Evolutionary conservation across 257 asterid genomes (phyloP).

Genomic region (Solanum rostratum): DNA sequence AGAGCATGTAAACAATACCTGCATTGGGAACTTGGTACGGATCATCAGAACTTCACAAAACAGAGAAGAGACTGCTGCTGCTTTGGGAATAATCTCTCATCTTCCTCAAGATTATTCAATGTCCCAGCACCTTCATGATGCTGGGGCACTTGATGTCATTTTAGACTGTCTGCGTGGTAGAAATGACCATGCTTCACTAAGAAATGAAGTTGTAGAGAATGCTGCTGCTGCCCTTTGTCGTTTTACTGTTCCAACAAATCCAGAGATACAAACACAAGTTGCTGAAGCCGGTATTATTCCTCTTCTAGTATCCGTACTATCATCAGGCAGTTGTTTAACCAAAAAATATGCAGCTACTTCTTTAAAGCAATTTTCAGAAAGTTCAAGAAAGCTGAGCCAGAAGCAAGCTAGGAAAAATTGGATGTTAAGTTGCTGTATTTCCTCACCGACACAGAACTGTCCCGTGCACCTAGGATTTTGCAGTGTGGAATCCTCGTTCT

Average conservation of each 20-base stretch:
- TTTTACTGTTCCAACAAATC: constrained; percentile 24
- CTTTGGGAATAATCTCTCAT: constrained; percentile 25
- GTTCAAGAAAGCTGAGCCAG: constrained; percentile 12
- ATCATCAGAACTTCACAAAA: constrained; percentile 19
- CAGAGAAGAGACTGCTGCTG: constrained; percentile 25
- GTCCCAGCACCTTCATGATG: constrained; percentile 13
- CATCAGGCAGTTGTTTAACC: constrained; percentile 11
- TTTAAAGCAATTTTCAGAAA: constrained; percentile 28
- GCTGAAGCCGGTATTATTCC: constrained; percentile 25
- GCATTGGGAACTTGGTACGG: constrained; percentile 11
- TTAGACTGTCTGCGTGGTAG: constrained; percentile 15
- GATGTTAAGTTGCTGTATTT: constrained; percentile 13
- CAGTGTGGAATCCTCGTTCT: constrained; percentile 24
- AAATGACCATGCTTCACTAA: constrained; percentile 9
- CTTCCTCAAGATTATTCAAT: constrained; percentile 18
- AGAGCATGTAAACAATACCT: constrained; percentile 22
- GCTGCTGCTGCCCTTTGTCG: constrained; percentile 28
- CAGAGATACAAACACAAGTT: constrained; percentile 19
- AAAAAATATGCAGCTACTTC: constrained; percentile 20
- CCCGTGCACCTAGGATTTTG: constrained; percentile 22
- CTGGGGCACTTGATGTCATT: constrained; percentile 24
- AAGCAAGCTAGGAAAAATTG: constrained; percentile 7
- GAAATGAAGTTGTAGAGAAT: constrained; percentile 11
- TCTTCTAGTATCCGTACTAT: constrained; percentile 18
- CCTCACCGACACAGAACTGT: constrained; percentile 8